Conservation (phyloP, 164 flowering plant species). For the Houttuynia cordata region DNA sequence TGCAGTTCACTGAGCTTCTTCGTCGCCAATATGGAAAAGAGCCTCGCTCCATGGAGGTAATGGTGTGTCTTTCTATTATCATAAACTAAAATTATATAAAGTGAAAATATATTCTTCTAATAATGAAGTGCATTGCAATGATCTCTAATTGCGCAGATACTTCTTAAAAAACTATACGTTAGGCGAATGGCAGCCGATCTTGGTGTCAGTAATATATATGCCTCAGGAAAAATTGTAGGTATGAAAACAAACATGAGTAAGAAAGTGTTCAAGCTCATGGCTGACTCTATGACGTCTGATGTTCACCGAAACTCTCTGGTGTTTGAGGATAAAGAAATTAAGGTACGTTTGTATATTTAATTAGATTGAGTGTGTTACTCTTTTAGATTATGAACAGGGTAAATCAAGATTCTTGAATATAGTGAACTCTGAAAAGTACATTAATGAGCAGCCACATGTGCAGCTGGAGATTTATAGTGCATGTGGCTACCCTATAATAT, state of each 20-base stretch:
- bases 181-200: constrained; percentile 96
- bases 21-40: constrained; percentile 91
- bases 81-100: background rate
- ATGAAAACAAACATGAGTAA: constrained; percentile 74
- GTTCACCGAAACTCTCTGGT: constrained; percentile 40
- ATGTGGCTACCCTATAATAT: background rate
- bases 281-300: constrained; percentile 67
- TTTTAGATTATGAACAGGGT: background rate
- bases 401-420: background rate
- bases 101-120: too few relatives aligned
- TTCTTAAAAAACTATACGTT: constrained; percentile 82
- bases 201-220: constrained; percentile 71
- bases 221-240: constrained; percentile 67
- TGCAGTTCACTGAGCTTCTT: constrained; percentile 77
- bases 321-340: constrained; percentile 54
- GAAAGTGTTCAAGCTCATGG: constrained; percentile 68
- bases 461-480: background rate
- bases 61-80: background rate
- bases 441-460: background rate
- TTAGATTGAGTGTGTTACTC: background rate
- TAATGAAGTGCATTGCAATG: background rate
- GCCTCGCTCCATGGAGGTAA: constrained; percentile 77
- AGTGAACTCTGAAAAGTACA: background rate
- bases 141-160: constrained; percentile 16
- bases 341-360: constrained; percentile 30